A percentile compares a stretch with the other conserved stretches of the same genome.
Conservation (phyloP, 2,329 filamentous ascomycete species). For the Sporothrix protearum region DNA sequence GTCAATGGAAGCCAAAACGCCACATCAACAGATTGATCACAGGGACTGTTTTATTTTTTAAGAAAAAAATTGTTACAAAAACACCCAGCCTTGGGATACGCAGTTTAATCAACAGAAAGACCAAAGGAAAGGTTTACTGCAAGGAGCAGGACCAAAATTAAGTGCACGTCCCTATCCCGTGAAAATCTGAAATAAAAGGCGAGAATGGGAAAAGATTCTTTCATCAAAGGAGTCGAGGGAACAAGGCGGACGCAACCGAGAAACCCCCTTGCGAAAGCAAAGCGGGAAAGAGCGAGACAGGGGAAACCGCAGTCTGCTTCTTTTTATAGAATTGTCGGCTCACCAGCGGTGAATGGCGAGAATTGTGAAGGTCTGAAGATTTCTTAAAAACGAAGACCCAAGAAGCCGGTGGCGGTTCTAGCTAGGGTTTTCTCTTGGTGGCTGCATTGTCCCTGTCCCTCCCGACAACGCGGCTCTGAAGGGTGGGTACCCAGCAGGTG, state of each 20-base stretch:
- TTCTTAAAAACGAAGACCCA: not conserved
- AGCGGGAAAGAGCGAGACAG: not conserved
- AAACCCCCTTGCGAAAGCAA: not conserved
- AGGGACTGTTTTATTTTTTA: not conserved
- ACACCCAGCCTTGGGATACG: not conserved
- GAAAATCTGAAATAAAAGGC: not conserved
- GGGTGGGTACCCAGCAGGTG: not conserved
- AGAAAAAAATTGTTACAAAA: not conserved
- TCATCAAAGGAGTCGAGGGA: not conserved
- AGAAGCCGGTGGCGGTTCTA: not conserved
- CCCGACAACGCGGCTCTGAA: not conserved
- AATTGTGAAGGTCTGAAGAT: not conserved
- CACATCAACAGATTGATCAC: not conserved
- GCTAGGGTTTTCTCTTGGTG: not conserved
- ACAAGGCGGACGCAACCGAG: not conserved
- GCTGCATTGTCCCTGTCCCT: conserved; percentile 1
- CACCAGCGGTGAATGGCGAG: not conserved
- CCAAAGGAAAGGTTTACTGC: not conserved
- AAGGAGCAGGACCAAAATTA: not conserved
- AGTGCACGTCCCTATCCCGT: not conserved
- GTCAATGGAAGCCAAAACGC: not conserved
- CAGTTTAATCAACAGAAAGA: not conserved
- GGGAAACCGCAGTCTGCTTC: not conserved
- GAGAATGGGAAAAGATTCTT: not conserved
- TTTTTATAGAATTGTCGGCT: not conserved